A percentile compares a stretch with the other conserved stretches of the same genome.
Evolutionary conservation across 805 yeast genomes (phyloP).

Genomic region (Kluyveromyces wickerhamii): DNA sequence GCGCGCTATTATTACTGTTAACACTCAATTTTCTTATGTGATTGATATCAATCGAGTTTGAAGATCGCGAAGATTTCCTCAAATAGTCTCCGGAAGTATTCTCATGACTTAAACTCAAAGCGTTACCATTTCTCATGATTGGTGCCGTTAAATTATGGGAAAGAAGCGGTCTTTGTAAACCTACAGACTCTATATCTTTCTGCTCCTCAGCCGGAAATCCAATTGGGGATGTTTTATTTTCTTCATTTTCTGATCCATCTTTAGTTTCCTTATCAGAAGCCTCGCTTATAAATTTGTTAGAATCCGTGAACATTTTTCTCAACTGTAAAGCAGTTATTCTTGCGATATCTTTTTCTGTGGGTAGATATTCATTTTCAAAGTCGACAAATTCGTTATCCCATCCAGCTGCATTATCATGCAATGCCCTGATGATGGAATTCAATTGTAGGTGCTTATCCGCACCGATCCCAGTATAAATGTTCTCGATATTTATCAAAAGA

Average conservation of each 20-base stretch:
- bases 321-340: slow-evolving; percentile 84
- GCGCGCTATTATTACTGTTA: slow-evolving; percentile 10
- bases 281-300: slow-evolving; percentile 17
- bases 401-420: slow-evolving; percentile 73
- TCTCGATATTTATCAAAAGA: slow-evolving; percentile 39
- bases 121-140: too few species aligned
- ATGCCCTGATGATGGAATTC: slow-evolving; percentile 57
- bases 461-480: slow-evolving; percentile 44
- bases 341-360: slow-evolving; percentile 89
- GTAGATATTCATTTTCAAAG: slow-evolving; percentile 72
- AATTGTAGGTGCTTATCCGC: slow-evolving; percentile 63
- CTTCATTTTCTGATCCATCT: slow-evolving; percentile 3
- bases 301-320: slow-evolving; percentile 61
- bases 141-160: too few species aligned
- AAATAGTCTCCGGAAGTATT: too few species aligned
- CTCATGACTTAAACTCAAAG: too few species aligned
- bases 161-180: too few species aligned
- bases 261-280: slow-evolving; percentile 7
- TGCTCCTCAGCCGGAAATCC: not conserved
- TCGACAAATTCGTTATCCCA: slow-evolving; percentile 83
- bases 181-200: too few species aligned
- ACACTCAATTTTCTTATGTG: slow-evolving; percentile 8
- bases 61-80: not conserved
- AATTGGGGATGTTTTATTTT: not conserved
- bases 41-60: not conserved